These are phyloP conservation scores for Phytophthora tentaculata DNA, from an alignment of 352 stramenopile genomes.

Conservation along the genomic window DNA sequence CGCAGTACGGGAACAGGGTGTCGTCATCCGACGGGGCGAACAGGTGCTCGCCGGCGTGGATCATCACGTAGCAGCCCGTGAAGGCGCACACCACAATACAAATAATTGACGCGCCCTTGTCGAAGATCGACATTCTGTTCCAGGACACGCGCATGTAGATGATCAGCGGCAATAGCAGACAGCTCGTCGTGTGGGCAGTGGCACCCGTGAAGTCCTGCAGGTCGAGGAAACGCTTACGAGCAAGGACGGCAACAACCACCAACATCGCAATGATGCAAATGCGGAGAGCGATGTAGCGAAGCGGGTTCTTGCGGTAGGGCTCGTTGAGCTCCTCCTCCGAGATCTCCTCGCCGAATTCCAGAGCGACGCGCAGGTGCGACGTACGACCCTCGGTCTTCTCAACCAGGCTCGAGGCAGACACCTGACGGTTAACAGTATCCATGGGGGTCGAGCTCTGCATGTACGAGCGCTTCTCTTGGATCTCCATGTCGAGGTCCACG, in stretches of 20 bases:
- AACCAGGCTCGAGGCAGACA: constrained; percentile 28
- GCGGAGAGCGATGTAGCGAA: constrained; percentile 26
- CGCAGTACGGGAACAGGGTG: constrained; percentile 62
- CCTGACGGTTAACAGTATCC: constrained; percentile 17
- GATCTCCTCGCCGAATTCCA: constrained; percentile 40
- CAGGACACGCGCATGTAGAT: constrained; percentile 58
- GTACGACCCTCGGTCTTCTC: constrained; percentile 33
- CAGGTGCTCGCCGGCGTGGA: constrained; percentile 56
- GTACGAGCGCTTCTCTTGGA: constrained; percentile 39
- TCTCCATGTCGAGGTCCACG: constrained; percentile 34
- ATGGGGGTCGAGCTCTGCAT: constrained; percentile 39
- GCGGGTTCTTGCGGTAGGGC: constrained; percentile 24
- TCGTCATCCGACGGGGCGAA: constrained; percentile 47
- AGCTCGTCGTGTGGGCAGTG: constrained; percentile 37
- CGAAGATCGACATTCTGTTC: constrained; percentile 46
- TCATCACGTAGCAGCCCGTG: constrained; percentile 60
- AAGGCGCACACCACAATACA: constrained; percentile 52
- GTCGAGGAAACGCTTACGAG: constrained; percentile 56
- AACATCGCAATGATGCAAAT: constrained; percentile 44
- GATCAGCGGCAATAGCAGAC: constrained; percentile 54
- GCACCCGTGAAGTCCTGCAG: constrained; percentile 53
- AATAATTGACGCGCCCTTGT: constrained; percentile 49
- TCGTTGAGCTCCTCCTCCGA: constrained; percentile 29
- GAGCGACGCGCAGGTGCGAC: constrained; percentile 43
- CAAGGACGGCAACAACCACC: constrained; percentile 43